Evolutionary conservation across 129 eudicot species (phyloP).

Genomic region (Helianthus tuberosus): DNA sequence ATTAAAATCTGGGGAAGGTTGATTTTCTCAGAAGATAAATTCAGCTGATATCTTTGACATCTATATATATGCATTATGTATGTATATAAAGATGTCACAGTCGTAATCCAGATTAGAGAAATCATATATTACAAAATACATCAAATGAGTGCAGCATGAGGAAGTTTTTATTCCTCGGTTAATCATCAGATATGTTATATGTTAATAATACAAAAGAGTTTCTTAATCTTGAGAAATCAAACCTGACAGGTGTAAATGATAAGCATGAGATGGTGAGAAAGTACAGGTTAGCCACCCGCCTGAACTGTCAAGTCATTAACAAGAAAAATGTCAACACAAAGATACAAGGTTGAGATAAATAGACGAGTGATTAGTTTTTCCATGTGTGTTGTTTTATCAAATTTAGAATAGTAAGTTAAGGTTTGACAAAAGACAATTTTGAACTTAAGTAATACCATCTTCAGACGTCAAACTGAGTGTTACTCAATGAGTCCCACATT

Average conservation of each 20-base stretch:
- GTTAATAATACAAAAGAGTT: background rate
- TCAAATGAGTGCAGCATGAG: background rate
- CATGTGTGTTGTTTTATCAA: conserved; percentile 4
- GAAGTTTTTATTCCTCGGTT: background rate
- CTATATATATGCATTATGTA: too few species aligned
- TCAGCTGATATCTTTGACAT: background rate
- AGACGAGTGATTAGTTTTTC: conserved; percentile 10
- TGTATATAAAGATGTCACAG: too few species aligned
- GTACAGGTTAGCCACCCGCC: conserved; percentile 98
- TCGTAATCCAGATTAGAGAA: conserved; percentile 14
- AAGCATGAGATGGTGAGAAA: conserved; percentile 90
- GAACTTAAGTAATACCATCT: conserved; percentile 9
- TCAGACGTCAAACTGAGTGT: conserved; percentile 5
- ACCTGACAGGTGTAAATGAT: conserved; percentile 96
- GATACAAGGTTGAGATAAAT: conserved; percentile 18
- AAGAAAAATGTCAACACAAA: conserved; percentile 27
- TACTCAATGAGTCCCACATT: background rate
- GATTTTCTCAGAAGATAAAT: background rate
- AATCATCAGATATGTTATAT: background rate
- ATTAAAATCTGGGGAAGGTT: background rate
- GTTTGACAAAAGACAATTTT: conserved; percentile 8
- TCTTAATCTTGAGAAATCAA: conserved; percentile 22
- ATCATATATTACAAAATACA: background rate
- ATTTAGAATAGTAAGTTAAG: background rate
- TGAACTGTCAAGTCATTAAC: conserved; percentile 77